Evolutionary conservation across 1,139 yeast species (phyloP), one percentile per base, ranked within the genome.

Genomic region (Waltiozyma sp.): DNA sequence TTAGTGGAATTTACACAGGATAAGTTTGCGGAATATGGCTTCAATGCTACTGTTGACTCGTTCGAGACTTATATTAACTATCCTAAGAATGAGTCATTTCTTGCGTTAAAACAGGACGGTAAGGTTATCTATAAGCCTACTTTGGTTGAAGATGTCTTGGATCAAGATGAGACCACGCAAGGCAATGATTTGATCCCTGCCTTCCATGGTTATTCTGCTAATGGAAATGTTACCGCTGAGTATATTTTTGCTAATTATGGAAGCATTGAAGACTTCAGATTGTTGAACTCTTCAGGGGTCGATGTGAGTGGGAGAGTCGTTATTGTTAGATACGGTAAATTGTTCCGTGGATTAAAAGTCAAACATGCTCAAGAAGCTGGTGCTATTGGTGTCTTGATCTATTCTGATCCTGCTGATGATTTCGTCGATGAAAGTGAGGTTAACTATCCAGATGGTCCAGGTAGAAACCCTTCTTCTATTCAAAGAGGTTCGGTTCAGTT

Each of bases 401-500:
- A 75, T 56, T 66, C 80, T 3, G 88, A 80, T 51, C 85, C 86
- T n/a, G 73, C 67, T 19, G 86, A 79, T 52, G 87, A 80, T 56
- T 72, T 70, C 40, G 66, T 62, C 23, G 66, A 63, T 41, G 71
- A 75, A 46, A 84, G 81, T 3, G 74, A 66, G 55, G 57, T 68
- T 48, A 60, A 80, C 0, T 80, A 80, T 50, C 88, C 88, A 1
- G 57, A 72, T 2, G 88, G 88, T 1, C 80, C 79, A 2, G 85
- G 86, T 1, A 68, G 87, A 48, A 73, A 80, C 52, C 86, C 85
- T 19, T 71, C 80, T 15, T 62, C 79, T 28, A 83, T 84, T 36
- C 91, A 85, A 65, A 72, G 96, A 56, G 95, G 95, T 1, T 79
- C 89, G 46, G 91, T 81, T 3, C 85, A 80, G 60, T 87, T 80